Base-by-base conservation (phyloP, 148 eudicot species). In the Amaranthus hypochondriacus region DNA sequence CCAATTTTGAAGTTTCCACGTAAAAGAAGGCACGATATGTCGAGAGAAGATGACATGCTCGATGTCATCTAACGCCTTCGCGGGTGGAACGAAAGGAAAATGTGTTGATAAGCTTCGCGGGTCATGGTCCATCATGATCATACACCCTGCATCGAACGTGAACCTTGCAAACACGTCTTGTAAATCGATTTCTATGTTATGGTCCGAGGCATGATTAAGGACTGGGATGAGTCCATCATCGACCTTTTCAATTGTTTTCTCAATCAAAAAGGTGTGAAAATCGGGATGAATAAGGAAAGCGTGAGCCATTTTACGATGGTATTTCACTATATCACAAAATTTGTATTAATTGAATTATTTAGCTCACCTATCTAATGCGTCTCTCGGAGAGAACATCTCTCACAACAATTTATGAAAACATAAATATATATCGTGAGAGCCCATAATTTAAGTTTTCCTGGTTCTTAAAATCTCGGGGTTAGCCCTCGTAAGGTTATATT, bases 1-100 rank as follows among this genome's bases (percentile, higher is more conserved):
- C 90, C 88, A 83, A 64, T 85, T 84, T 50, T 69, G 81, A 48
- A 88, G 48, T 78, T 84, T 90, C 94, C 95, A 86, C 3, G 86
- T 5, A 28, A 73, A 61, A 43, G 78, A 65, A 6, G 96, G 92
- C 39, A 88, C 1, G 1, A 72, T 63, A 62, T 86, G 87, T 6
- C 90, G 82, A 73, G 18, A 13, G 12, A 88, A 57, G 9, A 86
- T 50, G 1, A 57, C 84, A 75, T 84, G 84, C 60, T 84, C 89
- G 3, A 79, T 77, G 12, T 86, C 84, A 15, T 86, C 87, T 80
- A 89, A 76, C 65, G 94, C 91, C 61, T 82, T 82, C 0, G 87
- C 79, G 66, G 78, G 66, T 1, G 89, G 84, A 51, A 78, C 80
- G 0, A 75, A 62, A 4, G 80, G 84, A 6, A 87, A 70, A 47